Conservation (phyloP, 768 basidiomycete species). For the Leucocoprinus birnbaumii region DNA sequence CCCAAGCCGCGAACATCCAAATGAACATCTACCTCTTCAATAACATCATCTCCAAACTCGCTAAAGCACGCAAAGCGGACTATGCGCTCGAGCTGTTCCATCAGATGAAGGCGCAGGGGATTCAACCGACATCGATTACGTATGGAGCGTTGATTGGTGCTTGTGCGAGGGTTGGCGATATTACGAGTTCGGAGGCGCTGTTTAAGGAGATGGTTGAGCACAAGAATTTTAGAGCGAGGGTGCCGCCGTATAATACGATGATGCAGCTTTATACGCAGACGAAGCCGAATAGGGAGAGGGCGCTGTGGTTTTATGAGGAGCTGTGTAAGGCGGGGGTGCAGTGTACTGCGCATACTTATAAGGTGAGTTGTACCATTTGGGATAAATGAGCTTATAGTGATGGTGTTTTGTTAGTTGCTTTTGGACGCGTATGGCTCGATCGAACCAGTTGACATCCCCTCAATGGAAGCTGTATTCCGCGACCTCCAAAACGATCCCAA, state of each 20-base stretch:
- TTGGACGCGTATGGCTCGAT: conserved; percentile 87
- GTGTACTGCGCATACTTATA: conserved; percentile 93
- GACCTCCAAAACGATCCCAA: conserved; percentile 44
- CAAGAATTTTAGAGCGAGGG: conserved; percentile 77
- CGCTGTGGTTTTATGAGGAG: conserved; percentile 71
- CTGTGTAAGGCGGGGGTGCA: conserved; percentile 57
- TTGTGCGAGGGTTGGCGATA: conserved; percentile 91
- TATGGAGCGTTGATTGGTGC: conserved; percentile 94
- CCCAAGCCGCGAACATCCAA: conserved; percentile 59
- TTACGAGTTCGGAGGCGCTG: conserved; percentile 71
- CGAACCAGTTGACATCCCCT: conserved; percentile 71
- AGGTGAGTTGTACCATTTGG: conserved; percentile 42
- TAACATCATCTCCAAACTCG: conserved; percentile 94
- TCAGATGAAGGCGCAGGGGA: conserved; percentile 67
- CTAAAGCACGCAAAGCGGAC: conserved; percentile 92
- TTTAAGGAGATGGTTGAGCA: conserved; percentile 82
- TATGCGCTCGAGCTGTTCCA: conserved; percentile 85
- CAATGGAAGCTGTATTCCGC: conserved; percentile 71
- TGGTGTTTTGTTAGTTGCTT: no score
- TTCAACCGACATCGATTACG: conserved; percentile 81
- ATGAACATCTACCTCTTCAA: conserved; percentile 93
- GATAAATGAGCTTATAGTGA: no score
- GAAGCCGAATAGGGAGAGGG: conserved; percentile 80
- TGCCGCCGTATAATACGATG: conserved; percentile 98
- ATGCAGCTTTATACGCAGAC: conserved; percentile 94